These are phyloP conservation scores for Pseudoscleropodium purum DNA, from an alignment of 225 moss, liverwort and hornwort species.

Conservation along the genomic window DNA sequence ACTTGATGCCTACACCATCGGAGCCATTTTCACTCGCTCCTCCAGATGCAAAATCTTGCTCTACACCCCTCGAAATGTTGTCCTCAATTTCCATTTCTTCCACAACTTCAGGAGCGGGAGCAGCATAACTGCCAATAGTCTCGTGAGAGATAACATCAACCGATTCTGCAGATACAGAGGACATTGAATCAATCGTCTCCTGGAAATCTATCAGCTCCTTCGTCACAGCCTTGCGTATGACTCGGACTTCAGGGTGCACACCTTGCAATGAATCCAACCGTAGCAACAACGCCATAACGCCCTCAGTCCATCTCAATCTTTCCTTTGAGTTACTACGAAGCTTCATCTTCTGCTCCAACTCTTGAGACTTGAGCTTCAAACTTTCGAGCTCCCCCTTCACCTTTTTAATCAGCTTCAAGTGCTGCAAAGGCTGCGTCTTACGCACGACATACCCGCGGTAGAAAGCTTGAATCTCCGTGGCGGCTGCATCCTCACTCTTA, in stretches of 20 bases:
- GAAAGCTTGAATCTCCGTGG: slow-evolving; percentile 26
- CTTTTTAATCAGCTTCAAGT: slow-evolving; percentile 6
- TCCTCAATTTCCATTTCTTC: background rate
- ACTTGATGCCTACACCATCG: background rate
- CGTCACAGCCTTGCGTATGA: slow-evolving; percentile 17
- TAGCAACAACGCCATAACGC: slow-evolving; percentile 26
- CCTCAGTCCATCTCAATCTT: slow-evolving; percentile 24
- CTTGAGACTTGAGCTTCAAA: slow-evolving; percentile 2
- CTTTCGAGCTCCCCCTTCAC: slow-evolving; percentile 16
- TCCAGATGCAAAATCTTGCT: background rate
- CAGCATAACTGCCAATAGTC: background rate
- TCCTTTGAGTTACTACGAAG: slow-evolving; percentile 14
- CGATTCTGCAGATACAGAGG: background rate
- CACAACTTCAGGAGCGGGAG: background rate
- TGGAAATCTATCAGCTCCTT: slow-evolving; percentile 24
- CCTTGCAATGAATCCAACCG: slow-evolving; percentile 40
- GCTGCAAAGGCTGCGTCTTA: slow-evolving; percentile 11
- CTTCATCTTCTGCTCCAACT: slow-evolving; percentile 2
- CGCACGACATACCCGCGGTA: slow-evolving; percentile 26
- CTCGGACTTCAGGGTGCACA: slow-evolving; percentile 22
- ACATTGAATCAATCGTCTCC: slow-evolving; percentile 14
- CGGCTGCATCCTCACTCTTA: slow-evolving; percentile 6
- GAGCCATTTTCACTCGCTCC: background rate
- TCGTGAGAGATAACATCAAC: background rate
- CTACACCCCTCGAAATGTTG: background rate